Evolutionary conservation across 352 stramenopile genomes (phyloP).

Genomic region (Blastocystis sp.): DNA sequence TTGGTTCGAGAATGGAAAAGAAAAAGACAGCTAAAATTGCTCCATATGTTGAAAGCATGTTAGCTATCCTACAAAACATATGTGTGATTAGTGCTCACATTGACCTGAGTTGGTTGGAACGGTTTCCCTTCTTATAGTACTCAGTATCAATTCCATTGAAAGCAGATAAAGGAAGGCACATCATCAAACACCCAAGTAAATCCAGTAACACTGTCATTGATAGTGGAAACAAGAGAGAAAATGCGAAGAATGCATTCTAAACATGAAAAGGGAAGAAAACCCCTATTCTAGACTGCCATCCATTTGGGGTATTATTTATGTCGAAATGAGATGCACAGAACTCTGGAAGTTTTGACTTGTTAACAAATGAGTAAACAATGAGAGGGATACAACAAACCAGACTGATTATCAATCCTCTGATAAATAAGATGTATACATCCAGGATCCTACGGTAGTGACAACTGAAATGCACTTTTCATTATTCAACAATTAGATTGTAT

Average conservation of each 20-base stretch:
- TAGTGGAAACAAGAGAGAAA: background rate
- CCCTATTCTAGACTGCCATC: background rate
- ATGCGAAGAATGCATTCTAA: conserved; percentile 47
- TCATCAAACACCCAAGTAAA: background rate
- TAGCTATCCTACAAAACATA: conserved; percentile 3
- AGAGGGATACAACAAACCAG: background rate
- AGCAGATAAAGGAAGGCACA: background rate
- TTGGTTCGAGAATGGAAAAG: conserved; percentile 44
- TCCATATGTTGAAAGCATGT: conserved; percentile 23
- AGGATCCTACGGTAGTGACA: conserved; percentile 19
- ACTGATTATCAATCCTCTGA: conserved; percentile 21
- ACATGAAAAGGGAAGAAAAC: background rate
- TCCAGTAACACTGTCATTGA: background rate
- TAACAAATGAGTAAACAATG: conserved; percentile 23
- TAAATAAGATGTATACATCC: background rate
- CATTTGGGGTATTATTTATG: background rate
- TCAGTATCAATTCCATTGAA: conserved; percentile 10
- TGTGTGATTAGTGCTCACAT: background rate
- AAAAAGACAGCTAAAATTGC: conserved; percentile 17
- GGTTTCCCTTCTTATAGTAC: conserved; percentile 24
- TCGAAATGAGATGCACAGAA: conserved; percentile 48
- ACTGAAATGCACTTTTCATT: background rate
- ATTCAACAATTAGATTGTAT: too few relatives aligned
- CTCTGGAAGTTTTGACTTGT: conserved; percentile 11
- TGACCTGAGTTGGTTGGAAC: background rate